Evolutionary conservation across 1,139 yeast genomes (phyloP).

Genomic region (Arxiozyma telluris): DNA sequence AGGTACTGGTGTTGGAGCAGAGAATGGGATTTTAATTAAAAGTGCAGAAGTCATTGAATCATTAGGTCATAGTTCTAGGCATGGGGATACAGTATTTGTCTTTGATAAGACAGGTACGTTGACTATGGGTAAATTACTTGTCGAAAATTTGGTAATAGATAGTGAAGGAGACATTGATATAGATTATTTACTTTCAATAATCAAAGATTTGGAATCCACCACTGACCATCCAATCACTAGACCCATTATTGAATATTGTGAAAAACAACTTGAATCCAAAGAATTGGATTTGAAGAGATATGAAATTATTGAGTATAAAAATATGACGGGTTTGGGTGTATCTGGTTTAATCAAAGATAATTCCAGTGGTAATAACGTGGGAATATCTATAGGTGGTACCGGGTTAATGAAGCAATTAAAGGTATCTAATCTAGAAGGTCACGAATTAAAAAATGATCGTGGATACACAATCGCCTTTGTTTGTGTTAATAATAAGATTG

Average conservation of each 20-base stretch:
- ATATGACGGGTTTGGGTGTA: conserved; percentile 66
- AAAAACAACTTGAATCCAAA: conserved; percentile 9
- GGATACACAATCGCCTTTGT: conserved; percentile 34
- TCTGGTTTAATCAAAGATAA: conserved; percentile 20
- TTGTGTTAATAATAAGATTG: conserved; percentile 44
- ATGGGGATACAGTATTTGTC: conserved; percentile 45
- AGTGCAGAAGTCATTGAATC: conserved; percentile 86
- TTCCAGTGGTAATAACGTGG: conserved; percentile 52
- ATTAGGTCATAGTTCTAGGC: conserved; percentile 30
- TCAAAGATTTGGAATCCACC: conserved; percentile 55
- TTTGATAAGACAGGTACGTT: conserved; percentile 97
- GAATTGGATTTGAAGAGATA: not conserved
- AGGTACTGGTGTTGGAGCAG: conserved; percentile 94
- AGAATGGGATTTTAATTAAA: conserved; percentile 80
- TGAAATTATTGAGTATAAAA: conserved; percentile 37
- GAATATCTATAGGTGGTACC: conserved; percentile 12
- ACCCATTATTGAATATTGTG: conserved; percentile 44
- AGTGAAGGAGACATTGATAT: not conserved
- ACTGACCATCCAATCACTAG: conserved; percentile 88
- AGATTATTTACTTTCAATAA: conserved; percentile 5
- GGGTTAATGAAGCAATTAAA: not conserved
- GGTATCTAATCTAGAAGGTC: not conserved
- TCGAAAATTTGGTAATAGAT: conserved; percentile 27
- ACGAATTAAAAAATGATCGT: conserved; percentile 12
- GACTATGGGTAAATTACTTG: conserved; percentile 74